Evolutionary conservation across 2,329 filamentous ascomycete genomes (phyloP).

Genomic region (Calonectria fujianensis): DNA sequence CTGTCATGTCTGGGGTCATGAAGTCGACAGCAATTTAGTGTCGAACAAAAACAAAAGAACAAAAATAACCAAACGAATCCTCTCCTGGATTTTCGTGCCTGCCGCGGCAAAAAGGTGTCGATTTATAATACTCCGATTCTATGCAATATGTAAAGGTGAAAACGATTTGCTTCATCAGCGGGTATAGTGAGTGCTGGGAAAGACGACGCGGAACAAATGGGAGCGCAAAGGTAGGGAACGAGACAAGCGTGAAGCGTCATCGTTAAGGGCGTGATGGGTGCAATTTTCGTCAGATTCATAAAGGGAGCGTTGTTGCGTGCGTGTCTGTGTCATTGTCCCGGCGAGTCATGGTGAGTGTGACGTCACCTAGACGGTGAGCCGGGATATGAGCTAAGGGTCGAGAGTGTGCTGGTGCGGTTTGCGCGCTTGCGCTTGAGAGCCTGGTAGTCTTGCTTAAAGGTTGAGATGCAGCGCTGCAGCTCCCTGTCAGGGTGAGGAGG

Average conservation of each 20-base stretch:
- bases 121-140: slow-evolving; percentile 42
- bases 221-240: slow-evolving; percentile 34
- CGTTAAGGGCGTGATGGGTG: slow-evolving; percentile 40
- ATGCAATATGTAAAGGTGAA: slow-evolving; percentile 46
- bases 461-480: slow-evolving; percentile 74
- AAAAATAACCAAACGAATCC: slow-evolving; percentile 21
- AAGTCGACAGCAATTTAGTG: slow-evolving; percentile 22
- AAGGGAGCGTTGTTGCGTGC: slow-evolving; percentile 42
- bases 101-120: slow-evolving; percentile 25
- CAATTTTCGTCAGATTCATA: slow-evolving; percentile 50
- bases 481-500: slow-evolving; percentile 72
- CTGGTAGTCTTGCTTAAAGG: slow-evolving; percentile 77
- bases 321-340: slow-evolving; percentile 33
- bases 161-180: slow-evolving; percentile 46
- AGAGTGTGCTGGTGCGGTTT: slow-evolving; percentile 56
- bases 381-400: slow-evolving; percentile 53
- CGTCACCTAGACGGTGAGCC: slow-evolving; percentile 44
- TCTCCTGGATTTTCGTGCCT: slow-evolving; percentile 22
- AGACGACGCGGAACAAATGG: slow-evolving; percentile 34
- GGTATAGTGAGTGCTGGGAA: slow-evolving; percentile 47
- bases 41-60: slow-evolving; percentile 20
- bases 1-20: slow-evolving; percentile 39
- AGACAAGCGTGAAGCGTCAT: slow-evolving; percentile 45
- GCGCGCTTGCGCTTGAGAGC: slow-evolving; percentile 68
- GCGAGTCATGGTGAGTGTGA: slow-evolving; percentile 24